Base-by-base conservation (phyloP, 495 filamentous ascomycete genomes). In the Tuber indicum region DNA sequence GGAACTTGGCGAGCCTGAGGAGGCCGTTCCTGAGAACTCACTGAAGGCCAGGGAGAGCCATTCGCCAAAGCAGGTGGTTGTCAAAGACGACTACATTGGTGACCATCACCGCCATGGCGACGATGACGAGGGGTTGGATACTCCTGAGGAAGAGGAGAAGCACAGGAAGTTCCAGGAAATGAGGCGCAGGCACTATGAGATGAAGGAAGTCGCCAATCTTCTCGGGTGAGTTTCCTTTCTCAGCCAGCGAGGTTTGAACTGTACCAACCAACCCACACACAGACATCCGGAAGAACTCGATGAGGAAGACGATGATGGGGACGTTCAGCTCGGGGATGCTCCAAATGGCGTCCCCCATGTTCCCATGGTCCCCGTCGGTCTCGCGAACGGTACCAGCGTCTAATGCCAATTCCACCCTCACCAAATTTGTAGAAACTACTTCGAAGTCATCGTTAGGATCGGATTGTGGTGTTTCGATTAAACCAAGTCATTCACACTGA, bases 181-280 rank as follows among this genome's bases (percentile, higher is more conserved):
- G 87, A 88, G 96, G 84, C 97, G 94, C 89, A 93, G 89, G 86
- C 96, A 99, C 84, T 99, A 99, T 84, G 96, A 98, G 87, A 98
- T 99, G 96, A 94, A 89, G 87, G 92, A 96, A 83, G 93, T 98
- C 39, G 97, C 94, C 79, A 89, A 91, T 81, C 85, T 98, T 75
- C 88, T 99, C 77, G 96, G 94, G 91, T 92, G 84, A 75, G 89
- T 87, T 41, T 43, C 32, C 23, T 70, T 66, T 36, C 42, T 58
- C 42, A 72, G 52, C 8, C 42, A 9, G 0, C 23, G 52, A 16
- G 32, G 12, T 39, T n/a, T 58, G 23, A 47, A 14, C 16, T 32
- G 62, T 47, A 8, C 41, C 78, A 58, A 76, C 47, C 17, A 44
- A 47, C 45, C 23, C 17, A 46, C 74, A 66, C 42, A 4, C 72